These are phyloP conservation scores for Trichosporon sp. DNA, from an alignment of 1,284 basidiomycete species.

Conservation along the genomic window DNA sequence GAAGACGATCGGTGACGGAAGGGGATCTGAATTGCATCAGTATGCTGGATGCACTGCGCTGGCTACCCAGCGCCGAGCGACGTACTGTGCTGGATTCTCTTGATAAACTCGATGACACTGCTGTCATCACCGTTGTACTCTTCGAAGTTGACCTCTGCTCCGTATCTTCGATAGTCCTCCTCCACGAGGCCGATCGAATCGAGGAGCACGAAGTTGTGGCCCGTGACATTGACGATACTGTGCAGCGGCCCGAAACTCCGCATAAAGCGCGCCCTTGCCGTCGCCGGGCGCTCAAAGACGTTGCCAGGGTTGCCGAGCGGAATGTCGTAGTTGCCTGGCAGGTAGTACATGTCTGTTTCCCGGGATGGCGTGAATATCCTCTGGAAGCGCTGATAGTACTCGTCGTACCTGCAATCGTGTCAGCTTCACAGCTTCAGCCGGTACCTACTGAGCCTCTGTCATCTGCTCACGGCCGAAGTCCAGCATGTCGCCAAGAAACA, in stretches of 20 bases:
- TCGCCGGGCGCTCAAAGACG: conserved; percentile 36
- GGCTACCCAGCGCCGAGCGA: not conserved
- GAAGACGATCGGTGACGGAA: conserved; percentile 58
- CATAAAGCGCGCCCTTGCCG: conserved; percentile 60
- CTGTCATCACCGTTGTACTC: conserved; percentile 57
- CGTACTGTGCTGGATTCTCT: conserved; percentile 54
- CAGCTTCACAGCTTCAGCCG: not conserved
- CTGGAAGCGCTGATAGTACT: conserved; percentile 59
- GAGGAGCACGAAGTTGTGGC: conserved; percentile 66
- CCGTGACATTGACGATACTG: conserved; percentile 24
- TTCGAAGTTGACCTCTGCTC: conserved; percentile 52
- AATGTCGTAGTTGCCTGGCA: conserved; percentile 84
- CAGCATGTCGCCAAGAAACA: conserved; percentile 77
- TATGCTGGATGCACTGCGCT: not conserved
- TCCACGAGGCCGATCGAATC: conserved; percentile 70
- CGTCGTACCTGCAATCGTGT: conserved; percentile 54
- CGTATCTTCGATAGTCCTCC: conserved; percentile 65
- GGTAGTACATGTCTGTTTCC: conserved; percentile 54
- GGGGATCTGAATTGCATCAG: conserved; percentile 28
- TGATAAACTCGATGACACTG: conserved; percentile 68
- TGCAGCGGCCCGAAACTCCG: conserved; percentile 50
- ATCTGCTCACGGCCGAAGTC: conserved; percentile 61
- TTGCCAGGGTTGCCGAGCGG: conserved; percentile 54
- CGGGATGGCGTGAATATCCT: conserved; percentile 55
- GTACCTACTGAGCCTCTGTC: conserved; percentile 60